Evolutionary conservation across 2,329 filamentous ascomycete genomes (phyloP), one percentile per base, ranked within the genome.

Genomic region (Xylaria hypoxylon): DNA sequence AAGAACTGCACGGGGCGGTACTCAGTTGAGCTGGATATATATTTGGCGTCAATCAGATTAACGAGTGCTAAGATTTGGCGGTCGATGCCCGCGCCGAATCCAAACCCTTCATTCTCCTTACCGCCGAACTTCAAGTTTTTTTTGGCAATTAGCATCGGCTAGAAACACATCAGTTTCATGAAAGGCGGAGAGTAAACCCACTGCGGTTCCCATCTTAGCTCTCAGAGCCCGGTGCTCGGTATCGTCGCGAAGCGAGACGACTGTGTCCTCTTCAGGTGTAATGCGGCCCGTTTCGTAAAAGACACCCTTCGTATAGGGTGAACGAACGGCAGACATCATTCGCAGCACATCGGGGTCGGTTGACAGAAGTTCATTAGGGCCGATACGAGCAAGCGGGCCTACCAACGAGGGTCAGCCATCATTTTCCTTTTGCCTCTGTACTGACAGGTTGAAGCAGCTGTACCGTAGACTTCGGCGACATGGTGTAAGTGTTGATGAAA

Each of bases 1-100:
- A 82, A 83, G 48, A 88, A 75, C 69, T 88, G 84, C 63, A 87
- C 77, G 0, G 77, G 78, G 0, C 72, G 71, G 26, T 77, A 77
- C 1, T 77, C 65, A 1, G 64, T 67, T 3, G 78, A 72, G 1
- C 71, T 80, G 3, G 80, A 81, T 8, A 82, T 68, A 60, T 87
- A 88, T 69, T 84, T 84, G 35, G 71, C 71, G 19, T 82, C 79
- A 38, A 88, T 79, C 2, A 87, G 77, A 1, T 79, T 71, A 11
- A 86, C 71, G 17, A 87, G 79, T 26, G 68, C 74, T 15, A 74
- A 35, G 1, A 82, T 69, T 55, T 81, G 80, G 4, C 78, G 77
- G 63, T 83, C 77, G 65, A 82, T 78, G 50, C 78, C 79, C 1
- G 75, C 68, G 48, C 82, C 79, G n/a, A 82, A 81, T 1, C 77